Base-by-base conservation (phyloP, 768 basidiomycete genomes). In the Russula vinacea region DNA sequence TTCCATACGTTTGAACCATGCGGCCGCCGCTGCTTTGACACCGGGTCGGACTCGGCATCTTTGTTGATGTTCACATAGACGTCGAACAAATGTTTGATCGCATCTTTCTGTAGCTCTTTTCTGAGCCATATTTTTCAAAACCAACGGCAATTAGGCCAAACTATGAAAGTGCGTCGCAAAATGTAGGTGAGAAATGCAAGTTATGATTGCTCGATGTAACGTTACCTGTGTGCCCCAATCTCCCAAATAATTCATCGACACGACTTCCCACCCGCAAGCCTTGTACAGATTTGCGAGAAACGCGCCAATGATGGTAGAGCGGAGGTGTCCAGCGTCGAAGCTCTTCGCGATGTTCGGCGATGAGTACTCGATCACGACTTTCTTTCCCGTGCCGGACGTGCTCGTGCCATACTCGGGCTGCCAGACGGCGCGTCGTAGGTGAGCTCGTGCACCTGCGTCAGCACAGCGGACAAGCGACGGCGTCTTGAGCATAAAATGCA, bases 281-380 rank as follows among this genome's bases (percentile, higher is more conserved):
- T 87, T 88, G 80, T 98, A 96, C 47, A 98, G 70, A 76, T 98
- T 98, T 11, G 84, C 80, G 63, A 98, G 76, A 79, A 97, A 97
- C 0, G 92, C 89, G n/a, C 96, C 96, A 72, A 98, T 96, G 74
- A 99, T 99, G n/a, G 96, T 99, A 58, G 92, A 94, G 44, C 96
- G 84, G 64, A 98, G 77, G 76, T 98, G 96, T 16, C 96, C 97
- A 57, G 97, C 94, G 70, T 99, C 96, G 84, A 98, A 98, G 5
- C 89, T 89, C 74, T 99, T 99, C 22, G 96, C 96, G 69, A 98
- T 98, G 73, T 99, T 98, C 17, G 95, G 95, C 2, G 91, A 92
- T 1, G 94, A 97, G 76, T 92, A 98, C 75, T 98, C 96, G n/a
- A 96, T 82, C 69, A 96, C 74, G 65, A 90, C 77, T 56, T 84